These are phyloP conservation scores for Oleoguttula mirabilis DNA, from an alignment of 495 filamentous ascomycete species.

Conservation along the genomic window DNA sequence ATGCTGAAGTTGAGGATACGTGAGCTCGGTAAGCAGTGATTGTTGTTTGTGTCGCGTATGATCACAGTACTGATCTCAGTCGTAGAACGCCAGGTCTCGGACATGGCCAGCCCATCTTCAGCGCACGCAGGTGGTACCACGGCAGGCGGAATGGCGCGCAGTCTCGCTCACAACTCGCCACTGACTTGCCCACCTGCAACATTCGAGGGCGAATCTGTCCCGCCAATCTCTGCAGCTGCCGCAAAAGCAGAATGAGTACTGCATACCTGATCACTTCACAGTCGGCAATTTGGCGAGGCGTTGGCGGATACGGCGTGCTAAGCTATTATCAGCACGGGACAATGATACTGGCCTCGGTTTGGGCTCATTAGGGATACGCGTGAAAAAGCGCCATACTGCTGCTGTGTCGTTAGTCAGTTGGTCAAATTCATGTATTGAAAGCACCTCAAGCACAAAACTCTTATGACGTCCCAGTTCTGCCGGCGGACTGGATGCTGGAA, in stretches of 20 bases:
- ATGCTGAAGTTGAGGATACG: constrained; percentile 78
- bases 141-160: background rate
- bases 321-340: too few species aligned
- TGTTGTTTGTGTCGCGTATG: background rate
- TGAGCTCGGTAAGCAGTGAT: constrained; percentile 51
- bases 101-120: background rate
- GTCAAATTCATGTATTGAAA: too few species aligned
- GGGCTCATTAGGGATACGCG: too few species aligned
- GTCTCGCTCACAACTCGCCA: constrained; percentile 9
- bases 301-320: too few species aligned
- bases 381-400: too few species aligned
- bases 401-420: too few species aligned
- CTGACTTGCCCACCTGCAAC: constrained; percentile 7
- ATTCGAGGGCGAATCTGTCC: background rate
- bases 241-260: constrained; percentile 3
- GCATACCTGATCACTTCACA: too few species aligned
- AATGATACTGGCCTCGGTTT: too few species aligned
- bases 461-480: too few species aligned
- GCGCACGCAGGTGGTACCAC: background rate
- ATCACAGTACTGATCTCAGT: background rate
- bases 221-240: background rate
- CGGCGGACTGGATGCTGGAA: too few species aligned
- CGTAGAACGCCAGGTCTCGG: constrained; percentile 10
- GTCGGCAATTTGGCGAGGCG: too few species aligned
- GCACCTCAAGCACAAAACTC: too few species aligned